Evolutionary conservation across 768 basidiomycete species (phyloP), one percentile per base, ranked within the genome.

Genomic region (Dendrothele bispora): DNA sequence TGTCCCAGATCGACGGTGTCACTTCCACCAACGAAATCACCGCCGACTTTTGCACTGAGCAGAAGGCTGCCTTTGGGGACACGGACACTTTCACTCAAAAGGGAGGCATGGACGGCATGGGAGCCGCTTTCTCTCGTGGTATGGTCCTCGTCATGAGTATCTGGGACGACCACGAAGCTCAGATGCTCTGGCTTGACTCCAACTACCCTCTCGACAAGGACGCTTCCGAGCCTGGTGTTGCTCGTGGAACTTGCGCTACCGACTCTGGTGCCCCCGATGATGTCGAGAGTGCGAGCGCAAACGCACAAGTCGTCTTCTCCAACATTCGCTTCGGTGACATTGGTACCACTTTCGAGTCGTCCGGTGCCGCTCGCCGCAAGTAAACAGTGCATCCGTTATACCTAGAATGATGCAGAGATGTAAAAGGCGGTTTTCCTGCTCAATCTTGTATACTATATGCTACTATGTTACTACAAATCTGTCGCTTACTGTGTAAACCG

Each of bases 121-220:
- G 35, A 5, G 24, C n/a, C 42, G 52, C 70, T 4, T 53, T 72
- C 52, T 43, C 41, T 38, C 42, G 53, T 25, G 70, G 70, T 25
- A 62, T 69, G 52, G 53, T 68, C 5, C 60, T 69, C 50, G 70
- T 68, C 27, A 58, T 71, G 46, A 60, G 56, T 43, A 42, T 71
- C 49, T 68, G 69, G 69, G 44, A 46, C n/a, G 79, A 81, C 65
- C 69, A 80, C 57, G 66, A 65, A 26, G 78, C 64, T 49, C 65
- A 71, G 63, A 80, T 82, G 79, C 70, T 78, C 55, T 82, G 79
- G 72, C 75, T 81, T 61, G 78, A 80, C 69, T 63, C 65, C 56
- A 66, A 63, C 69, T 79, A 75, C 69, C 80, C 73, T 43, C 55
- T 55, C 32, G 57, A 55, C 46, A 53, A 52, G 10, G 61, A 60